A percentile compares a stretch with the other conserved stretches of the same genome.
Evolutionary conservation across 139 green algal species (phyloP).

Genomic region (Chlamydomonas incerta): DNA sequence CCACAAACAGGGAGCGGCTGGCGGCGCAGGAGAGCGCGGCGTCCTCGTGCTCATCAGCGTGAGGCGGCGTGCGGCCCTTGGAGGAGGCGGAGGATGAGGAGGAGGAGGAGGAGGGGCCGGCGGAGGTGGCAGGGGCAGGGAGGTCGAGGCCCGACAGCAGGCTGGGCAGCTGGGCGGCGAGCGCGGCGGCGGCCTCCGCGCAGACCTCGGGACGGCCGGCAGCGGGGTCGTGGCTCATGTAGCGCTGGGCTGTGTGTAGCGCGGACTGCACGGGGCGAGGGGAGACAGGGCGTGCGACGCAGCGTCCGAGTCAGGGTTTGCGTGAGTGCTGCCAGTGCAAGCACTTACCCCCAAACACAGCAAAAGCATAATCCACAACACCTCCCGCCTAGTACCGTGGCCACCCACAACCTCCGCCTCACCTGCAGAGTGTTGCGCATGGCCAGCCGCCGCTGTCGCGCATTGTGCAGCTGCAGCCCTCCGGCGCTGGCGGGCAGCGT

Average conservation of each 20-base stretch:
- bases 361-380: too few relatives aligned
- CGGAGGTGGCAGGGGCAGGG: neutral
- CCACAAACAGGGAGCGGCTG: slow-evolving; percentile 52
- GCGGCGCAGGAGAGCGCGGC: neutral
- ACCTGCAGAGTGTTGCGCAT: slow-evolving; percentile 21
- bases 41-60: neutral
- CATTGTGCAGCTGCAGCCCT: neutral
- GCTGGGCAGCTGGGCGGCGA: neutral
- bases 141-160: neutral
- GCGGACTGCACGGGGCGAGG: neutral
- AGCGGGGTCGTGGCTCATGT: neutral
- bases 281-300: too few relatives aligned
- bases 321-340: neutral
- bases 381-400: too few relatives aligned
- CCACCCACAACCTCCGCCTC: neutral
- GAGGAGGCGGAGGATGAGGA: neutral
- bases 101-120: neutral
- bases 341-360: neutral
- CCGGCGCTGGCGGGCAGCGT: neutral
- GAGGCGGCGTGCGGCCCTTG: neutral
- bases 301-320: neutral
- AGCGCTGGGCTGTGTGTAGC: neutral
- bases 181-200: neutral
- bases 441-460: slow-evolving; percentile 10
- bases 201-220: slow-evolving; percentile 1